Base-by-base conservation (phyloP, 2,329 filamentous ascomycete species). In the Fusarium torulosum region DNA sequence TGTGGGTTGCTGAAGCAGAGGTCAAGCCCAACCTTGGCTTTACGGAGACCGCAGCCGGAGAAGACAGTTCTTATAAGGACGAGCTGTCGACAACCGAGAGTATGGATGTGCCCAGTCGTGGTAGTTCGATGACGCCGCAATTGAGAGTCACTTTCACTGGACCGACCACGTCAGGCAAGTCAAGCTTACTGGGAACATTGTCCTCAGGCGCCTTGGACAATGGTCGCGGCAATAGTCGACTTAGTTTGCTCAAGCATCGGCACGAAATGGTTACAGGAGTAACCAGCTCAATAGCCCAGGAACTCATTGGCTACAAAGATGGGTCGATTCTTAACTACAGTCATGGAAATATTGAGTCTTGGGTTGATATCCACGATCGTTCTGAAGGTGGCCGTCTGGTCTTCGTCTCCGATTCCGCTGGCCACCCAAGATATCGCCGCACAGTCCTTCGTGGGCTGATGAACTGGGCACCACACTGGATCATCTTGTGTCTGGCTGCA, bases 381-480 rank as follows among this genome's bases (percentile, higher is more conserved):
- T 88, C 93, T 1, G 88, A 90, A 62, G 80, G 85, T 59, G 92
- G 90, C 4, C 89, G 94, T 20, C 80, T 99, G 5, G 93, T 96
- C 7, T 94, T 97, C 70, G 83, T 98, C 8, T 93, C 94, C 1
- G 96, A 99, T 78, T 96, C 95, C 44, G 95, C 95, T 17, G 96
- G 96, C 0, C 92, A 97, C 67, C 91, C 94, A 37, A 89, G 94
- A 43, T 99, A 96, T 78, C 88, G 94, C 46, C 90, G 96, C 56
- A 98, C 95, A 7, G 95, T 93, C 4, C 83, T 98, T 53, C 88
- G 95, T 61, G 94, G 94, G 1, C 83, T 99, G n/a, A 86, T 99
- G 66, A 96, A 94, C 44, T 98, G 96, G 94, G 92, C 92, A 37
- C 96, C 96, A 10, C 94, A 98, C 76, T 99, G 96, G 90, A 94